Percentiles rank a stretch among this genome's conserved stretches.
Evolutionary conservation across 2,329 filamentous ascomycete species (phyloP).

Genomic region (Fusarium longipes): DNA sequence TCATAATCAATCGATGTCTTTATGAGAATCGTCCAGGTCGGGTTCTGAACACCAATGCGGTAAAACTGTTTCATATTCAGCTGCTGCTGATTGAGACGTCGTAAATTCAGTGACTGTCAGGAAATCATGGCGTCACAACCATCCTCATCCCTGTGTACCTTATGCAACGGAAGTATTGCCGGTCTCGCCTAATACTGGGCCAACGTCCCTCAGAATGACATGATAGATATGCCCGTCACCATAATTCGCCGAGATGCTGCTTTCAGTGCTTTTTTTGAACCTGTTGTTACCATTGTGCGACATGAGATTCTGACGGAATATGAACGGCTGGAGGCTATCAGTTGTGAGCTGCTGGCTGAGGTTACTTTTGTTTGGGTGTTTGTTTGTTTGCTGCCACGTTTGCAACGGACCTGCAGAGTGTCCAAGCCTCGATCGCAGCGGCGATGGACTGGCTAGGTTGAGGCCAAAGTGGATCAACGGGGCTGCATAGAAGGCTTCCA

Average conservation of each 20-base stretch:
- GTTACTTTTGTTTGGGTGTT: slow-evolving; percentile 2
- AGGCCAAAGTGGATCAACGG: slow-evolving; percentile 37
- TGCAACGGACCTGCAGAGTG: slow-evolving; percentile 13
- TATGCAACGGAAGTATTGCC: slow-evolving; percentile 38
- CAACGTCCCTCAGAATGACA: slow-evolving; percentile 24
- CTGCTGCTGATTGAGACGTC: slow-evolving; percentile 38
- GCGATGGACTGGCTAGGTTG: slow-evolving; percentile 29
- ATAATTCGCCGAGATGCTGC: slow-evolving; percentile 18
- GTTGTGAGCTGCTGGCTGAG: background rate
- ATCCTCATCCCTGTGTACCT: slow-evolving; percentile 26
- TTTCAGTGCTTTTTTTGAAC: background rate
- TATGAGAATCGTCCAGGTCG: slow-evolving; percentile 8
- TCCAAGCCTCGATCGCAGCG: slow-evolving; percentile 35
- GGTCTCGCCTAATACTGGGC: slow-evolving; percentile 40
- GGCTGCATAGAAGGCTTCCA: slow-evolving; percentile 47
- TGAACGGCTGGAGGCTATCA: background rate
- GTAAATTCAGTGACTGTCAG: slow-evolving; percentile 25
- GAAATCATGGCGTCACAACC: slow-evolving; percentile 26
- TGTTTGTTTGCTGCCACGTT: slow-evolving; percentile 20
- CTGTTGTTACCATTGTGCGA: background rate
- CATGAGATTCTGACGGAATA: background rate
- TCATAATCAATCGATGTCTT: background rate
- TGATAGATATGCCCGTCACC: slow-evolving; percentile 5
- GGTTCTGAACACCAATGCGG: slow-evolving; percentile 8
- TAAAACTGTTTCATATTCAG: slow-evolving; percentile 43